phyloP scores from a whole-genome alignment of 108 stramenopile species.

The Cyclotella baltica region DNA sequence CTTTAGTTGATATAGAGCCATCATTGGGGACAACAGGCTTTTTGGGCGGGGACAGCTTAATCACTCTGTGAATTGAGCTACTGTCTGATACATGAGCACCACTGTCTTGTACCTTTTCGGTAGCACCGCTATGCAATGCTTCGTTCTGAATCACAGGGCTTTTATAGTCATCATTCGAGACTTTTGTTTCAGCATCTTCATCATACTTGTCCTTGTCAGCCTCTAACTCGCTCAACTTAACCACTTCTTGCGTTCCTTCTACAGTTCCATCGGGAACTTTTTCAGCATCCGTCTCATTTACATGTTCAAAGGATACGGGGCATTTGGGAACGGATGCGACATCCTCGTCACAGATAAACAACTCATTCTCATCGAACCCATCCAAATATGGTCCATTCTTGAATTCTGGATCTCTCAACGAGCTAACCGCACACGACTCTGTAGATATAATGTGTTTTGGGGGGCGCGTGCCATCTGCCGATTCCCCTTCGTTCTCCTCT shows the following conservation, averaged over 20 bases:
- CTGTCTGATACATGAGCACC: background rate
- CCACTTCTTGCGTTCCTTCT: constrained; percentile 1
- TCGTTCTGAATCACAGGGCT: background rate
- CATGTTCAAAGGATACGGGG: constrained; percentile 22
- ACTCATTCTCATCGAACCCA: constrained; percentile 8
- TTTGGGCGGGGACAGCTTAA: constrained; percentile 21
- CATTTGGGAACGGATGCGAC: constrained; percentile 26
- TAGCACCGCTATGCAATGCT: too few relatives aligned
- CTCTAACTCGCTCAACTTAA: background rate
- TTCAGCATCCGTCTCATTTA: background rate
- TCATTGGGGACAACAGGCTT: constrained; percentile 31
- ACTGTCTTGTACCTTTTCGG: too few relatives aligned
- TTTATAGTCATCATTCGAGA: background rate
- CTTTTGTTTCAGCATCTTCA: background rate
- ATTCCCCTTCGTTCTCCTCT: constrained; percentile 11
- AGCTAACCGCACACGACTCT: constrained; percentile 28
- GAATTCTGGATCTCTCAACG: constrained; percentile 18
- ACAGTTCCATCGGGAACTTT: too few relatives aligned
- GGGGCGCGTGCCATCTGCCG: constrained; percentile 6
- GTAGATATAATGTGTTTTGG: constrained; percentile 14
- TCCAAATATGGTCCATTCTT: background rate
- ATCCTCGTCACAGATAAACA: constrained; percentile 21
- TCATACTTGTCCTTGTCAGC: background rate
- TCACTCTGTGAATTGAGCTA: constrained; percentile 7
- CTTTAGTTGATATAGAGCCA: constrained; percentile 49